Conservation (phyloP, 1,284 basidiomycete genomes). For the Caloboletus inedulis region DNA sequence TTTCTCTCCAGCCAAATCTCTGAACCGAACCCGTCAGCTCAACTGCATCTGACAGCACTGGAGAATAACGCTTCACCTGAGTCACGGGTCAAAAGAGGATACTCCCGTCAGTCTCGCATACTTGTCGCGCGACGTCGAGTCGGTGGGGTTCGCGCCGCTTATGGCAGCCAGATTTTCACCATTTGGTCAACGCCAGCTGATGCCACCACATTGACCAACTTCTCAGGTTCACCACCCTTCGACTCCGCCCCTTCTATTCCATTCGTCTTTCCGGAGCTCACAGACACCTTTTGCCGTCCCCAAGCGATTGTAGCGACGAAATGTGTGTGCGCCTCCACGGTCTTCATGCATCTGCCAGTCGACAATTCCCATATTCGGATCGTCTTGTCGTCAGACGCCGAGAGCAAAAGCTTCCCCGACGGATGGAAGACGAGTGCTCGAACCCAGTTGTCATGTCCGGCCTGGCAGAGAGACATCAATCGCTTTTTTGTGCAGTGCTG, state of each 20-base stretch:
- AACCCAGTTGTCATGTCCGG: conserved; percentile 84
- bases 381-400: conserved; percentile 89
- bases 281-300: conserved; percentile 56
- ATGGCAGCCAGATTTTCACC: conserved; percentile 61
- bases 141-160: conserved; percentile 16
- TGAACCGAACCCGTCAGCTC: conserved; percentile 13
- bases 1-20: conserved; percentile 5
- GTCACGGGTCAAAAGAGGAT: conserved; percentile 7
- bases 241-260: conserved; percentile 36
- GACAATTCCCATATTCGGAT: conserved; percentile 86
- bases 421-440: conserved; percentile 83
- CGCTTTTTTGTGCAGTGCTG: neutral
- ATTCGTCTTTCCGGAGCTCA: conserved; percentile 34
- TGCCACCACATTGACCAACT: conserved; percentile 76
- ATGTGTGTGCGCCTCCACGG: conserved; percentile 82
- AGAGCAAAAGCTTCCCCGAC: conserved; percentile 81
- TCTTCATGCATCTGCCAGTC: conserved; percentile 78
- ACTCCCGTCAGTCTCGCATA: conserved; percentile 8
- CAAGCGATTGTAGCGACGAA: conserved; percentile 83
- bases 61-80: conserved; percentile 14
- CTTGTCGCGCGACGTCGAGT: conserved; percentile 10
- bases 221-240: conserved; percentile 43
- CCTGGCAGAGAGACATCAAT: conserved; percentile 37
- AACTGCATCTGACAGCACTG: neutral
- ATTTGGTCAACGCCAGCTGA: conserved; percentile 79